These are phyloP conservation scores for Balakata baccata DNA, from an alignment of 345 rosid species.

Conservation along the genomic window DNA sequence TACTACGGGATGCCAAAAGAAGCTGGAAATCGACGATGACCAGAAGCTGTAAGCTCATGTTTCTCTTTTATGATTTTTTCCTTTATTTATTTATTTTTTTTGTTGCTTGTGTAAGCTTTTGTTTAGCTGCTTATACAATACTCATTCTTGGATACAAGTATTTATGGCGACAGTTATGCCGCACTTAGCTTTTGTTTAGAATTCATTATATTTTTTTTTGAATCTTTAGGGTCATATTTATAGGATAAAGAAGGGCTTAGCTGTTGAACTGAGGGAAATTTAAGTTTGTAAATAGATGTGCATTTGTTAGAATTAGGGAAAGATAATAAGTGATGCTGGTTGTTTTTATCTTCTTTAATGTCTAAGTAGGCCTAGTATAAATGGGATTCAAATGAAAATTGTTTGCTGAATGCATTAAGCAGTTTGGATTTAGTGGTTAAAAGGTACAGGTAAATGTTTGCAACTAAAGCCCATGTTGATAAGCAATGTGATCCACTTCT, in stretches of 20 bases:
- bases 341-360: no score
- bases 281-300: background rate
- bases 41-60: constrained; percentile 22
- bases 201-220: background rate
- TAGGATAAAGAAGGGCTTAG: background rate
- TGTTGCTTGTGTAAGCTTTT: background rate
- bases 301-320: no score
- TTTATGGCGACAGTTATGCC: background rate
- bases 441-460: background rate
- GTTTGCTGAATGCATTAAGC: background rate
- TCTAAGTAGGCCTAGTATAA: no score
- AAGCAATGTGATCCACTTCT: background rate
- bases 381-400: no score
- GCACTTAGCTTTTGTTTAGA: background rate
- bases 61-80: background rate
- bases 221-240: background rate
- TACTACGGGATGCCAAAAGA: constrained; percentile 28
- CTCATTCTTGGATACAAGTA: background rate
- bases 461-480: background rate
- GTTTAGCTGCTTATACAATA: background rate
- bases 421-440: background rate
- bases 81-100: background rate
- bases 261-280: background rate
- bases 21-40: constrained; percentile 31
- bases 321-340: no score